Evolutionary conservation across 2,329 filamentous ascomycete genomes (phyloP).

Genomic region (Penicillium sp.): DNA sequence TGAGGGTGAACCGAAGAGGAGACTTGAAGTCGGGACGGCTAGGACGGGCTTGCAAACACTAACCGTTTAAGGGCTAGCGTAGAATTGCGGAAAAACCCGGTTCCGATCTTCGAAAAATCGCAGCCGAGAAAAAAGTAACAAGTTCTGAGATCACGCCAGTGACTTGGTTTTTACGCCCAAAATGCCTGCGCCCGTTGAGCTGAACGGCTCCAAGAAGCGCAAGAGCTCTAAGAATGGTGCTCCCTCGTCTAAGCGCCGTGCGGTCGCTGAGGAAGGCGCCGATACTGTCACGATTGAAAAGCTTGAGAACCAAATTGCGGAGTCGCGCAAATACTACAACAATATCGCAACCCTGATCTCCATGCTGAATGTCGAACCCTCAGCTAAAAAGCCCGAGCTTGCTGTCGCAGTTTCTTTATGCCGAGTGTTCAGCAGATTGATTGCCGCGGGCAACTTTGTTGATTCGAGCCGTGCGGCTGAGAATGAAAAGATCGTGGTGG

Average conservation of each 20-base stretch:
- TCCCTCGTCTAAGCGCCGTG: constrained; percentile 45
- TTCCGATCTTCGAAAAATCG: constrained; percentile 32
- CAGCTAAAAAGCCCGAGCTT: constrained; percentile 57
- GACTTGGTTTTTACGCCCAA: constrained; percentile 5
- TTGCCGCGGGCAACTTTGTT: constrained; percentile 69
- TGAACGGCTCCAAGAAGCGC: constrained; percentile 38
- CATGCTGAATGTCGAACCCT: constrained; percentile 52
- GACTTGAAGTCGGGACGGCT: constrained; percentile 42
- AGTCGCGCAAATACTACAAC: constrained; percentile 89
- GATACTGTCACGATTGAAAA: constrained; percentile 66
- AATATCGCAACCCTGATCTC: constrained; percentile 74
- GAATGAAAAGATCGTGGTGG: constrained; percentile 69
- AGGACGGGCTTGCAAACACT: constrained; percentile 37
- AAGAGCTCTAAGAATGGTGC: constrained; percentile 37
- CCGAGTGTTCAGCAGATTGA: constrained; percentile 77
- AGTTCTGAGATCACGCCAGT: constrained; percentile 16
- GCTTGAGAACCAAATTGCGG: constrained; percentile 76
- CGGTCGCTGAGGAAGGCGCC: constrained; percentile 50
- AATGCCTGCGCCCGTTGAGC: constrained; percentile 30
- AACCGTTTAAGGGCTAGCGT: constrained; percentile 29
- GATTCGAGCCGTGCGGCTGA: constrained; percentile 65
- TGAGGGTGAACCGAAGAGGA: constrained; percentile 41
- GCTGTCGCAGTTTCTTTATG: constrained; percentile 78
- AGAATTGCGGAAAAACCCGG: constrained; percentile 32
- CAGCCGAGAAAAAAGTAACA: constrained; percentile 20